phyloP scores from a whole-genome alignment of 2,329 filamentous ascomycete species.

The Calonectria ilicicola region DNA sequence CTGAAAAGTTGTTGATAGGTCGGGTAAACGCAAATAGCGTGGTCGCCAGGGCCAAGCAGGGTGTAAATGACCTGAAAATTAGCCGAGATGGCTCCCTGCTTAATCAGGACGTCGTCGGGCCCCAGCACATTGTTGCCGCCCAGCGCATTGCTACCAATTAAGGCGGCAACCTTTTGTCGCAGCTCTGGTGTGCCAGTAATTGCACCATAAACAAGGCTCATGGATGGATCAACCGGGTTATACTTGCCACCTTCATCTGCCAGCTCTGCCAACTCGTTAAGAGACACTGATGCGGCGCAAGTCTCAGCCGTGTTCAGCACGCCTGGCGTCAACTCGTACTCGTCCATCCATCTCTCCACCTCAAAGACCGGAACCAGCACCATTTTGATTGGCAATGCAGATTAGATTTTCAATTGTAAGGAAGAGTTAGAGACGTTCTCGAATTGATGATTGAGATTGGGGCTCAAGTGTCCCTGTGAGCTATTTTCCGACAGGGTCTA shows the following conservation, averaged over 20 bases:
- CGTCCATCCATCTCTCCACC: slow-evolving; percentile 80
- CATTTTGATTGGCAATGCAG: slow-evolving; percentile 50
- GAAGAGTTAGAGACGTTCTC: neutral
- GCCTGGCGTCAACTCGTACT: slow-evolving; percentile 66
- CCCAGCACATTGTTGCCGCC: slow-evolving; percentile 45
- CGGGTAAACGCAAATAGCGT: slow-evolving; percentile 88
- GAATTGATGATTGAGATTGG: neutral
- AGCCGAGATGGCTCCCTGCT: slow-evolving; percentile 84
- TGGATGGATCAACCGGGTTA: slow-evolving; percentile 60
- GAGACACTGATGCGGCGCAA: slow-evolving; percentile 79
- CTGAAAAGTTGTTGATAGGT: slow-evolving; percentile 89
- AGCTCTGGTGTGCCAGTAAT: slow-evolving; percentile 77
- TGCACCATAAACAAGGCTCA: slow-evolving; percentile 78
- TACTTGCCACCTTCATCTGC: slow-evolving; percentile 63
- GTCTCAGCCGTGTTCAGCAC: slow-evolving; percentile 83
- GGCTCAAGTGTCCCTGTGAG: neutral
- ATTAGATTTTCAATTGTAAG: neutral
- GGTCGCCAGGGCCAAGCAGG: slow-evolving; percentile 76
- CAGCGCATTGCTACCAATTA: slow-evolving; percentile 67
- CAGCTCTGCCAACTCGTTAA: slow-evolving; percentile 73
- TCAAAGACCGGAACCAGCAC: slow-evolving; percentile 71
- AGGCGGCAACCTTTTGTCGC: slow-evolving; percentile 70
- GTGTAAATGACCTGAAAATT: slow-evolving; percentile 85
- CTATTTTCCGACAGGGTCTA: neutral
- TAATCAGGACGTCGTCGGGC: slow-evolving; percentile 77